phyloP scores from a whole-genome alignment of 768 basidiomycete species.

The Thelephora aurantiotincta region DNA sequence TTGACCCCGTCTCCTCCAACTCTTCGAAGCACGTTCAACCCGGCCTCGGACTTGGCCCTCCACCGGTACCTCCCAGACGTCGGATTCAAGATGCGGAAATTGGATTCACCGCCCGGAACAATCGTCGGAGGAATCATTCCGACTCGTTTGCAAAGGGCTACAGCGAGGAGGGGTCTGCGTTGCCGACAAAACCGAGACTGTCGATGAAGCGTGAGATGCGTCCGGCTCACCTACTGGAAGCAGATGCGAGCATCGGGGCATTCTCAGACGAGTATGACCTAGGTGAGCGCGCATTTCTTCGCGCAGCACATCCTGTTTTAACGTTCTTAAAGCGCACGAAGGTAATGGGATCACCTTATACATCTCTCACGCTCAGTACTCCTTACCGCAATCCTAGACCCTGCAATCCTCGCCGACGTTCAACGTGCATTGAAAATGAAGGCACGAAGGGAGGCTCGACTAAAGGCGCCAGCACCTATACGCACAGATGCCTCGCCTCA shows the following conservation, averaged over 20 bases:
- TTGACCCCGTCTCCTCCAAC: no score
- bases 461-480: slow-evolving; percentile 15
- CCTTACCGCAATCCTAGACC: slow-evolving; percentile 30
- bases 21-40: no score
- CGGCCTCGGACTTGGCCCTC: no score
- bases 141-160: neutral
- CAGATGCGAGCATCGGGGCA: slow-evolving; percentile 7
- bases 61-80: no score
- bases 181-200: neutral
- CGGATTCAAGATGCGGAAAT: no score
- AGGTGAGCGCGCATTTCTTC: slow-evolving; percentile 30
- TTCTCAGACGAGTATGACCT: slow-evolving; percentile 74
- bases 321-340: slow-evolving; percentile 45
- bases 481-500: slow-evolving; percentile 14
- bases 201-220: neutral
- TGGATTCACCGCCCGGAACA: neutral
- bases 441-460: slow-evolving; percentile 58
- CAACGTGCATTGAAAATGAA: slow-evolving; percentile 63
- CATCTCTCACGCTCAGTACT: no score
- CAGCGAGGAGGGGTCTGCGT: no score
- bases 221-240: slow-evolving; percentile 7
- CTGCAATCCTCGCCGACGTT: slow-evolving; percentile 69
- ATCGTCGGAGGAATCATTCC: neutral
- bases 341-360: slow-evolving; percentile 27
- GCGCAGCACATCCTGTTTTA: neutral